Evolutionary conservation across 2,329 filamentous ascomycete genomes (phyloP).

Genomic region (Parastagonospora nodorum): DNA sequence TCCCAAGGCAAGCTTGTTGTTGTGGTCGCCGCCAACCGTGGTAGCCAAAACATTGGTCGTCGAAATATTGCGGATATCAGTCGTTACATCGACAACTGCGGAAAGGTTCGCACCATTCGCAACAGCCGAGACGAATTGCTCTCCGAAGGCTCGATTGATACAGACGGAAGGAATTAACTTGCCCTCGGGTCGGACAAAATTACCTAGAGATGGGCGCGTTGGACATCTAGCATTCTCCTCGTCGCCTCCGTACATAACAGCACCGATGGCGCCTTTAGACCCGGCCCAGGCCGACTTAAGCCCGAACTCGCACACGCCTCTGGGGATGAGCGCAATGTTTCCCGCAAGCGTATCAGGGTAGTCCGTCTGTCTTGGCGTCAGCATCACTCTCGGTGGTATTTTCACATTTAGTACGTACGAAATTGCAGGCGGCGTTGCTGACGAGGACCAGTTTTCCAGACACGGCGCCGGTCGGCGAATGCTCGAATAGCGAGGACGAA

Average conservation of each 20-base stretch:
- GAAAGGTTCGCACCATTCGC: constrained; percentile 57
- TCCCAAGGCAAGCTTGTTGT: constrained; percentile 63
- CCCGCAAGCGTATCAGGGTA: constrained; percentile 64
- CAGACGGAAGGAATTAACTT: constrained; percentile 71
- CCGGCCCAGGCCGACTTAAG: constrained; percentile 72
- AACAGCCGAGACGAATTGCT: constrained; percentile 61
- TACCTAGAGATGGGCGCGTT: constrained; percentile 63
- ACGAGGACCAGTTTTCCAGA: constrained; percentile 33
- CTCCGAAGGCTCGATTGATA: constrained; percentile 64
- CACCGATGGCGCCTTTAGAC: constrained; percentile 70
- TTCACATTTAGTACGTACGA: constrained; percentile 17
- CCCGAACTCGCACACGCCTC: constrained; percentile 74
- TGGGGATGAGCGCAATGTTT: constrained; percentile 71
- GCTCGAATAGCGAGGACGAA: constrained; percentile 23
- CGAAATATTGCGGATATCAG: constrained; percentile 52
- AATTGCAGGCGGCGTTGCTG: constrained; percentile 37
- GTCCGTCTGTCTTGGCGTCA: constrained; percentile 53
- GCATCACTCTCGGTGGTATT: background rate
- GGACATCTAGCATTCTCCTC: constrained; percentile 63
- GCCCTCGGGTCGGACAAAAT: constrained; percentile 57
- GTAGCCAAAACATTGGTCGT: constrained; percentile 63
- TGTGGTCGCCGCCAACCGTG: constrained; percentile 61
- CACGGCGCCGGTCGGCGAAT: constrained; percentile 34
- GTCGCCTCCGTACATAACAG: constrained; percentile 66
- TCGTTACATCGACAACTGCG: constrained; percentile 57